Evolutionary conservation across 345 rosid genomes (phyloP).

Genomic region (Kernera saxatilis): DNA sequence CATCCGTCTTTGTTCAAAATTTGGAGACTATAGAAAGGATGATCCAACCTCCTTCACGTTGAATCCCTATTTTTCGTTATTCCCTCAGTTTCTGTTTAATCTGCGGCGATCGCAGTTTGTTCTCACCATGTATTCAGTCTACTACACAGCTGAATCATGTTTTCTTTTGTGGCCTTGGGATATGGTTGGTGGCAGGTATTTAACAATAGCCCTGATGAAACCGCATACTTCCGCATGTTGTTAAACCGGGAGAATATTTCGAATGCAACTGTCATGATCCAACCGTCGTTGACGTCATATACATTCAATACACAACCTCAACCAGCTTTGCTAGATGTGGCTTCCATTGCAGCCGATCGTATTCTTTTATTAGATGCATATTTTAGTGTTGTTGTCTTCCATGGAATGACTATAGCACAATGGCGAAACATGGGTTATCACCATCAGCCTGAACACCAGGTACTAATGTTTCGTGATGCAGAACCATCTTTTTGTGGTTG

Average conservation of each 20-base stretch:
- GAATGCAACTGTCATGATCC: conserved; percentile 94
- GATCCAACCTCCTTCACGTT: conserved; percentile 90
- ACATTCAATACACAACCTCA: conserved; percentile 76
- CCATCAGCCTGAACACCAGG: conserved; percentile 89
- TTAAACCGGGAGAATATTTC: conserved; percentile 79
- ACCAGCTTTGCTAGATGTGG: conserved; percentile 91
- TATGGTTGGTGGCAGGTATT: conserved; percentile 68
- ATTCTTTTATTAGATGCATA: conserved; percentile 91
- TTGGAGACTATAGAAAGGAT: conserved; percentile 95
- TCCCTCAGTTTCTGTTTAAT: conserved; percentile 98
- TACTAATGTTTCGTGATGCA: conserved; percentile 16
- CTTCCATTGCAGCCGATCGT: conserved; percentile 90
- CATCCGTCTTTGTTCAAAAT: conserved; percentile 87
- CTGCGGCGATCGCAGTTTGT: conserved; percentile 95
- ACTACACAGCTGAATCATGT: not conserved
- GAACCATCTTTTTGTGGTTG: not conserved
- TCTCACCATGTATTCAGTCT: conserved; percentile 80
- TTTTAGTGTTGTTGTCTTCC: conserved; percentile 90
- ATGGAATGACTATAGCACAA: conserved; percentile 99
- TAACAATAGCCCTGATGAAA: conserved; percentile 94
- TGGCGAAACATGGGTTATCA: conserved; percentile 99
- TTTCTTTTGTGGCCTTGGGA: not conserved
- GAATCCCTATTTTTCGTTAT: conserved; percentile 83
- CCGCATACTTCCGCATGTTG: conserved; percentile 88
- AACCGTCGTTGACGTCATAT: conserved; percentile 75